Percentiles rank a stretch among this genome's conserved stretches.
phyloP scores from a whole-genome alignment of 1,284 basidiomycete genomes.

The Ustilago loliicola region DNA sequence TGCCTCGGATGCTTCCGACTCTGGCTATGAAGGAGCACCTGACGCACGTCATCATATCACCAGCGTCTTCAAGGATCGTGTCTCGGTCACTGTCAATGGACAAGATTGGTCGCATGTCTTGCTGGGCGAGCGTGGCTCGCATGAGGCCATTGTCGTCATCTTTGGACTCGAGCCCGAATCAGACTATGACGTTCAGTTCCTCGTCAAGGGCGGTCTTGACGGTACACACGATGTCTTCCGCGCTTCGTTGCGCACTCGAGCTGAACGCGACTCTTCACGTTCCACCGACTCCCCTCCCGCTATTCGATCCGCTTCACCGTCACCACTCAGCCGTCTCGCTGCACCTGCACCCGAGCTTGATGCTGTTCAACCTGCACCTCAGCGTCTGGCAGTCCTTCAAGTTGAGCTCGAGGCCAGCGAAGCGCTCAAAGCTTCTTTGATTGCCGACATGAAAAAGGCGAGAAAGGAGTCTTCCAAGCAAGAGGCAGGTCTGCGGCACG shows the following conservation, averaged over 20 bases:
- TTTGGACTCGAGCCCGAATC: constrained; percentile 59
- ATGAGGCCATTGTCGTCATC: constrained; percentile 65
- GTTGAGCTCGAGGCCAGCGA: constrained; percentile 49
- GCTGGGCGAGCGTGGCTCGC: constrained; percentile 55
- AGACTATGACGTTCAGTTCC: constrained; percentile 58
- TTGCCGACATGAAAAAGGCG: constrained; percentile 52
- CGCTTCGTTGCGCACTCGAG: constrained; percentile 32
- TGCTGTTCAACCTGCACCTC: constrained; percentile 22
- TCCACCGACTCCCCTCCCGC: constrained; percentile 29
- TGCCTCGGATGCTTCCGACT: constrained; percentile 55
- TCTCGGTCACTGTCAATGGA: constrained; percentile 60
- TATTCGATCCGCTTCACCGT: constrained; percentile 43
- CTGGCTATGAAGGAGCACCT: constrained; percentile 36
- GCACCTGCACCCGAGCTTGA: constrained; percentile 38
- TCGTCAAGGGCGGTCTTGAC: constrained; percentile 50
- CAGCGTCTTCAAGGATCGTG: constrained; percentile 53
- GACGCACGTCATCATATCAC: constrained; percentile 34
- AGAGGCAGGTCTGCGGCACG: constrained; percentile 53
- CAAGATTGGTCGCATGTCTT: constrained; percentile 61
- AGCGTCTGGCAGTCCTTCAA: constrained; percentile 41
- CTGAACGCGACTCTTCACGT: constrained; percentile 43
- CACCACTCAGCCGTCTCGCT: constrained; percentile 43
- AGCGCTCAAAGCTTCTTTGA: constrained; percentile 37
- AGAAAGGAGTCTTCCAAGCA: constrained; percentile 59
- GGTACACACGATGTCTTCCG: constrained; percentile 36